Evolutionary conservation across 495 filamentous ascomycete genomes (phyloP).

Genomic region (Aeminium ludgeri): DNA sequence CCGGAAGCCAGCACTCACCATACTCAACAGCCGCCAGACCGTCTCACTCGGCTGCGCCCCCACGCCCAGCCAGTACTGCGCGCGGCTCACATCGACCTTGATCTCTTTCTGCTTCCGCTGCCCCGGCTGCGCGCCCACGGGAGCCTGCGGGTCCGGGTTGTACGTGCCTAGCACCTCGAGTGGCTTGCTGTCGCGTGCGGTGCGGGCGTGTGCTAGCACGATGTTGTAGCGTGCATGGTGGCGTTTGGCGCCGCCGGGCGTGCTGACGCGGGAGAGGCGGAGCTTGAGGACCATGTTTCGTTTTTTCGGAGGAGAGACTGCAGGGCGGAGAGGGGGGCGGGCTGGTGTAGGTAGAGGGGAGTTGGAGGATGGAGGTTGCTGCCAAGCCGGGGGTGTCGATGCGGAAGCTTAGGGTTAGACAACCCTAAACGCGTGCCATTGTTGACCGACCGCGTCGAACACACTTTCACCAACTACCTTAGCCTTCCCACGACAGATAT

Average conservation of each 20-base stretch:
- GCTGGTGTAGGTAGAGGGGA: no score
- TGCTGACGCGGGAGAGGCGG: constrained; percentile 67
- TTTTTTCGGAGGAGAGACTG: no score
- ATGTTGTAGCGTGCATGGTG: constrained; percentile 91
- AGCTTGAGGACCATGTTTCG: constrained; percentile 97
- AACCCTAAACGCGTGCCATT: no score
- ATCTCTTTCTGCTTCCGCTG: constrained; percentile 73
- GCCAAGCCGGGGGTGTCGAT: no score
- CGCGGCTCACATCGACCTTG: constrained; percentile 59
- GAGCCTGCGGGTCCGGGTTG: constrained; percentile 69
- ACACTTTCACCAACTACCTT: no score
- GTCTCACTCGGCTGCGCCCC: constrained; percentile 86
- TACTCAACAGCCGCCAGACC: constrained; percentile 65
- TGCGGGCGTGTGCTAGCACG: constrained; percentile 82
- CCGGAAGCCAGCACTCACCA: constrained; percentile 69
- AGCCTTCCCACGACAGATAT: no score
- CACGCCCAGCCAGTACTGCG: constrained; percentile 92
- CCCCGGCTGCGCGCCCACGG: constrained; percentile 32
- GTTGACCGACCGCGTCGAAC: no score
- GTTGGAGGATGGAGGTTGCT: no score
- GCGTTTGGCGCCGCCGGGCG: constrained; percentile 41
- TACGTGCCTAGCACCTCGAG: constrained; percentile 92
- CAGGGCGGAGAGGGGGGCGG: no score
- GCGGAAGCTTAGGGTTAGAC: no score
- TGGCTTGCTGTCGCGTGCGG: constrained; percentile 68